Evolutionary conservation across 768 basidiomycete genomes (phyloP), one percentile per base, ranked within the genome.

Genomic region (Serpula lacrymans): DNA sequence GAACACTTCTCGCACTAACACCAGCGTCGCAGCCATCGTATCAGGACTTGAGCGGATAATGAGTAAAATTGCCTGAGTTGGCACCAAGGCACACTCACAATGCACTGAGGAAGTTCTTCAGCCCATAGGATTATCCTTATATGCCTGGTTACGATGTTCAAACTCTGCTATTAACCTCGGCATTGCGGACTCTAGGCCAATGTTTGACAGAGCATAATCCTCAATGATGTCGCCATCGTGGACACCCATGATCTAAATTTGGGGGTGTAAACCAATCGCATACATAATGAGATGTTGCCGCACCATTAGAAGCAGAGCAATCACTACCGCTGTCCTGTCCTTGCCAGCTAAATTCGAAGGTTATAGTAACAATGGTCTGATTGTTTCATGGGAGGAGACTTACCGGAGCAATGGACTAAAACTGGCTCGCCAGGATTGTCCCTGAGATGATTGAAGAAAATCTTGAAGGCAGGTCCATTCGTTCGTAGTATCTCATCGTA

Each of bases 311-410:
- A 69, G 49, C 8, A 69, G 40, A 13, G 67, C 67, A 7, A 59
- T 55, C 39, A 68, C 59, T 10, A 70, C 39, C 3, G 67, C 70
- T 4, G 70, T 70, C 21, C 72, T 50, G 52, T 74, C 70, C 45
- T 73, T 72, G 2, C 72, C 72, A 16, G 59, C 68, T 71, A 41
- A n/a, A 38, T n/a, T n/a, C n/a, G n/a, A n/a, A n/a, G n/a, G n/a
- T n/a, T n/a, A n/a, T n/a, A 30, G 39, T 16, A 32, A 3, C 36
- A 36, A 8, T 12, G 14, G 16, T 24, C 13, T 14, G 27, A 21
- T 23, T 22, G 2, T 25, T 5, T n/a, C n/a, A n/a, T n/a, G n/a
- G n/a, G n/a, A 18, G 12, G 18, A n/a, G n/a, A 14, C 17, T 14
- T 30, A 70, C 71, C 67, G 21, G 70, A 71, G 50, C 71, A 74